A percentile compares a stretch with the other conserved stretches of the same genome.
Evolutionary conservation across 1,284 basidiomycete genomes (phyloP).

Genomic region (Sanghuangporus baumii): DNA sequence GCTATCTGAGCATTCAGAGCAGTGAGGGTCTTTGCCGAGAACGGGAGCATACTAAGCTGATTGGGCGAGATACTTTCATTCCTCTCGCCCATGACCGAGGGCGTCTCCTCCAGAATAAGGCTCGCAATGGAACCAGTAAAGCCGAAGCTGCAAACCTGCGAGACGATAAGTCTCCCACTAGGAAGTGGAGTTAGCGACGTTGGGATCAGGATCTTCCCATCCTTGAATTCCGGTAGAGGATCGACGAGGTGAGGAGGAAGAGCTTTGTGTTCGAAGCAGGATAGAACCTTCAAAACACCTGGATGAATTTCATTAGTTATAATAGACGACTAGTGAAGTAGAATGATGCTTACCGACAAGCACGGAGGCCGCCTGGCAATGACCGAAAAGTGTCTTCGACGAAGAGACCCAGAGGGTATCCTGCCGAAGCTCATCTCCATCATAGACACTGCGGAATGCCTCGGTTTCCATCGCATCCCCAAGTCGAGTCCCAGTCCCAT

Average conservation of each 20-base stretch:
- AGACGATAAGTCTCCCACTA: not conserved
- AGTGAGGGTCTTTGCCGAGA: conserved; percentile 10
- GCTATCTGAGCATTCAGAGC: conserved; percentile 2
- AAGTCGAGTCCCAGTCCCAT: conserved; percentile 19
- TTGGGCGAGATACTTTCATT: too few relatives aligned
- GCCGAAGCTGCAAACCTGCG: conserved; percentile 12
- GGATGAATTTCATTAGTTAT: not conserved
- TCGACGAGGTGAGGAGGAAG: conserved; percentile 18
- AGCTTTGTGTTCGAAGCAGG: conserved; percentile 12
- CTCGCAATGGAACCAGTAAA: conserved; percentile 14
- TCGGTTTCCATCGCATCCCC: conserved; percentile 19
- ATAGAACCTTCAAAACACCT: conserved; percentile 18
- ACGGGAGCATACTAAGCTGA: conserved; percentile 7
- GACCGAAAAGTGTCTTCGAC: conserved; percentile 19
- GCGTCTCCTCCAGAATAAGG: conserved; percentile 7
- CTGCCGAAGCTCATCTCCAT: not conserved
- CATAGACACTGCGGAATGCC: conserved; percentile 15
- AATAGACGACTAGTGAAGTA: not conserved
- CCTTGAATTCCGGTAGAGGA: not conserved
- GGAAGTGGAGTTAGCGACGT: not conserved
- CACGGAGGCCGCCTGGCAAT: conserved; percentile 18
- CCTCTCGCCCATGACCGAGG: not conserved
- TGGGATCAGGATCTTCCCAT: conserved; percentile 8
- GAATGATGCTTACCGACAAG: conserved; percentile 17
- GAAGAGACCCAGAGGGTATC: conserved; percentile 17